Percentiles rank a stretch among this genome's conserved stretches.
Conservation (phyloP, 2,329 filamentous ascomycete species). For the Capronia epimyces region DNA sequence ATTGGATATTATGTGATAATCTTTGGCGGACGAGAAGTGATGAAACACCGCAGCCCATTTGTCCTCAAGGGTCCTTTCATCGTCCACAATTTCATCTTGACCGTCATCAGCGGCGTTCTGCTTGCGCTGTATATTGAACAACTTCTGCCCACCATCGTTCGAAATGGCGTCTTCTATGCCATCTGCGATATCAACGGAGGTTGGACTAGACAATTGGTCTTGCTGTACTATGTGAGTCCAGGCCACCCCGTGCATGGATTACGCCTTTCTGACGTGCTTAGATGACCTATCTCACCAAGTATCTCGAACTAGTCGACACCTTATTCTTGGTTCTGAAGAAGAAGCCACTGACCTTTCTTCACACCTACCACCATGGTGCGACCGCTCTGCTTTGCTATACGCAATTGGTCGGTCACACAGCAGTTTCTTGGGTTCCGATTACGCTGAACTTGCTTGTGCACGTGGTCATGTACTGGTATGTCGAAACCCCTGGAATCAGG, state of each 20-base stretch:
- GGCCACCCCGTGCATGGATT: neutral
- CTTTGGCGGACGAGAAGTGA: constrained; percentile 84
- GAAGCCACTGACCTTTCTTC: constrained; percentile 97
- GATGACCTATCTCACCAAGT: constrained; percentile 98
- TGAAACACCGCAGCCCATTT: constrained; percentile 79
- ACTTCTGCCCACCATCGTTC: constrained; percentile 73
- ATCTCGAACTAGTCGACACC: constrained; percentile 90
- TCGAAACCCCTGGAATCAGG: neutral
- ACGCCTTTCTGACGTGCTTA: constrained; percentile 37
- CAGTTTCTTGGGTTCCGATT: constrained; percentile 93
- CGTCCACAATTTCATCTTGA: constrained; percentile 94
- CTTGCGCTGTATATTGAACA: constrained; percentile 86
- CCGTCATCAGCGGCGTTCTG: constrained; percentile 72
- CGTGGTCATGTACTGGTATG: constrained; percentile 99
- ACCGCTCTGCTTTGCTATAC: constrained; percentile 97
- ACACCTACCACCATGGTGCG: constrained; percentile 97
- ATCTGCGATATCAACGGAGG: constrained; percentile 75
- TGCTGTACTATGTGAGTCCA: constrained; percentile 85
- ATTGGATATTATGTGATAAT: constrained; percentile 88
- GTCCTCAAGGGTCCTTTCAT: constrained; percentile 87
- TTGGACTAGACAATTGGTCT: constrained; percentile 88
- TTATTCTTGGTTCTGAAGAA: constrained; percentile 98
- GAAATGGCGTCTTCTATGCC: constrained; percentile 77
- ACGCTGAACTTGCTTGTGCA: constrained; percentile 88
- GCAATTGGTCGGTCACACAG: constrained; percentile 84